Evolutionary conservation across 495 filamentous ascomycete species (phyloP).

Genomic region (Talaromyces wortmannii): DNA sequence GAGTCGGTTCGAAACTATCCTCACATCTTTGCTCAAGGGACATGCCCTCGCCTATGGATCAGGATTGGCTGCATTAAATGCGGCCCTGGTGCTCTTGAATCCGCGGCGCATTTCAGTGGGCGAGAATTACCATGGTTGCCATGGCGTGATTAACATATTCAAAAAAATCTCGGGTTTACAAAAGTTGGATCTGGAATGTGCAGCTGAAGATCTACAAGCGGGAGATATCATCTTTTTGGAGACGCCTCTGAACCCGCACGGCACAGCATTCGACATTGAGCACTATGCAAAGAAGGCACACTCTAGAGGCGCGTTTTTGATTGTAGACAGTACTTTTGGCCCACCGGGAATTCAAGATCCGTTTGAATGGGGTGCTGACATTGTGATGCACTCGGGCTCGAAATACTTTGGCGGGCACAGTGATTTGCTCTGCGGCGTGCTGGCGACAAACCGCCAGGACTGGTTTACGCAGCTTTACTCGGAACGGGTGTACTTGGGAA

Average conservation of each 20-base stretch:
- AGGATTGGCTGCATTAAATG: constrained; percentile 83
- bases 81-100: constrained; percentile 66
- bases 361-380: constrained; percentile 69
- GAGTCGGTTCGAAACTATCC: constrained; percentile 76
- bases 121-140: constrained; percentile 87
- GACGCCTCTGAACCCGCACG: constrained; percentile 85
- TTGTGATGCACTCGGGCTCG: constrained; percentile 85
- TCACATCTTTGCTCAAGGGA: constrained; percentile 64
- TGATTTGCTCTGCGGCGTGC: constrained; percentile 81
- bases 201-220: constrained; percentile 43
- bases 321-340: constrained; percentile 86
- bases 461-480: constrained; percentile 49
- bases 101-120: constrained; percentile 73
- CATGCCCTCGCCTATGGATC: constrained; percentile 71
- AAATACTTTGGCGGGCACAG: constrained; percentile 96
- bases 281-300: constrained; percentile 67
- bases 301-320: constrained; percentile 61
- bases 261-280: constrained; percentile 66
- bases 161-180: constrained; percentile 63
- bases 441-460: constrained; percentile 51
- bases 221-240: constrained; percentile 91
- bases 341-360: constrained; percentile 89
- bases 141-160: constrained; percentile 70
- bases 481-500: constrained; percentile 71
- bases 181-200: constrained; percentile 56